Evolutionary conservation across 2,329 filamentous ascomycete genomes (phyloP), one percentile per base, ranked within the genome.

Genomic region (Exophiala dermatitidis): DNA sequence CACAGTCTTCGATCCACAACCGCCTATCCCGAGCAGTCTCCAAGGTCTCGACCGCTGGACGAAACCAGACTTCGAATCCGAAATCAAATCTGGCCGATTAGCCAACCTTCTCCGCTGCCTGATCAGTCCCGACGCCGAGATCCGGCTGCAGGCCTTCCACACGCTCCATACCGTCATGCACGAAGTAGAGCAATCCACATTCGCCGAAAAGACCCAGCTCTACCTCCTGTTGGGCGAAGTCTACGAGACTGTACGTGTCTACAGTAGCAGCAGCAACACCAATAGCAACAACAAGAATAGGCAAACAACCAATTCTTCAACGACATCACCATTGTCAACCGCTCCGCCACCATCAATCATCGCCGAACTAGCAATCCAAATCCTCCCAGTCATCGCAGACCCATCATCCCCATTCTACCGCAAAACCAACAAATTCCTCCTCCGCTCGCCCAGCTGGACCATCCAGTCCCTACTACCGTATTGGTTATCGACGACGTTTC

Each of bases 371-470:
- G 84, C 88, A 5, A 81, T 82, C 59, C 82, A 84, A 1, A 33
- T 51, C 7, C 75, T 95, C 5, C 72, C 78, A 1, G 81, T 95
- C 10, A 72, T 95, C 43, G 79, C 77, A 26, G 84, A 88, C 57
- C 91, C 91, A 0, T 77, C 89, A 10, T 88, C 95, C 65, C 81
- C 81, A 56, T 79, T 96, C 36, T 97, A 95, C 67, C 81, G 83
- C 53, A 95, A 95, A 67, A 74, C 93, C 69, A 95, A 95, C 72
- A 76, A 78, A 4, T 96, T 90, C 67, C 79, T 97, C 34, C 88
- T 88, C 26, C 83, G 83, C 48, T 80, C 83, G 0, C 90, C 91
- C 0, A 69, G 77, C 28, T 97, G 91, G 91, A 77, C 83, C 8
- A 66, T 77, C 7, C 68, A 69, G 30, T 78, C 77, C 43, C 67